Evolutionary conservation across 2,329 filamentous ascomycete species (phyloP).

Genomic region (Coniella vitis): DNA sequence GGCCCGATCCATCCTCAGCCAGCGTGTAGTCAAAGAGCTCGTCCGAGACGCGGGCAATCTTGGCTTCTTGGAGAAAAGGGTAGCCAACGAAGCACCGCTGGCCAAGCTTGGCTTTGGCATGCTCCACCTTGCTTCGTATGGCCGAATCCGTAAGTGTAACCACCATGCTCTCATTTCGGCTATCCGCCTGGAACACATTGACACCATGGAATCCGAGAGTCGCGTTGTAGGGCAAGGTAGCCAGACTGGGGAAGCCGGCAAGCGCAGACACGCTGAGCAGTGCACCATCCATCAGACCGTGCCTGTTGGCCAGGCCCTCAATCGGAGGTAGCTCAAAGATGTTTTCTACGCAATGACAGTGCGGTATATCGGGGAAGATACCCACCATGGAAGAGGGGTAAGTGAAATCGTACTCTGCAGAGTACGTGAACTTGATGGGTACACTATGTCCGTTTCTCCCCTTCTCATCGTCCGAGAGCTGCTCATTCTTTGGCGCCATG

Average conservation of each 20-base stretch:
- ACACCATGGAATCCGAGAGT: slow-evolving; percentile 81
- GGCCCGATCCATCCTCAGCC: slow-evolving; percentile 52
- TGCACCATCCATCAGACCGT: slow-evolving; percentile 77
- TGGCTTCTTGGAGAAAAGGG: slow-evolving; percentile 90
- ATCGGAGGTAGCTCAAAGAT: slow-evolving; percentile 91
- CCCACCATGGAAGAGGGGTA: slow-evolving; percentile 86
- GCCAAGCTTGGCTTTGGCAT: slow-evolving; percentile 73
- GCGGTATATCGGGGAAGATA: slow-evolving; percentile 79
- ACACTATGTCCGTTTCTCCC: slow-evolving; percentile 85
- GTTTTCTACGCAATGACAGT: slow-evolving; percentile 90
- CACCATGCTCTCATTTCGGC: slow-evolving; percentile 93
- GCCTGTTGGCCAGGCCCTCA: slow-evolving; percentile 78
- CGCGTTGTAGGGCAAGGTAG: slow-evolving; percentile 77
- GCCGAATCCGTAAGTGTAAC: slow-evolving; percentile 76
- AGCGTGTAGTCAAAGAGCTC: slow-evolving; percentile 86
- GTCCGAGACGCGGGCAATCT: slow-evolving; percentile 81
- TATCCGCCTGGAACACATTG: slow-evolving; percentile 92
- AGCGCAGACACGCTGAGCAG: slow-evolving; percentile 77
- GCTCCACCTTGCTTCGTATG: slow-evolving; percentile 59
- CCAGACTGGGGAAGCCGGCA: slow-evolving; percentile 87
- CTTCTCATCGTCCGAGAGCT: slow-evolving; percentile 72
- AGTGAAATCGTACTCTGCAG: slow-evolving; percentile 65
- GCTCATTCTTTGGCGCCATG: slow-evolving; percentile 76
- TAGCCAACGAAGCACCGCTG: slow-evolving; percentile 87
- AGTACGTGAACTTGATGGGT: slow-evolving; percentile 86